Conservation (phyloP, 2,329 filamentous ascomycete genomes). For the Trichoderma brevicompactum region DNA sequence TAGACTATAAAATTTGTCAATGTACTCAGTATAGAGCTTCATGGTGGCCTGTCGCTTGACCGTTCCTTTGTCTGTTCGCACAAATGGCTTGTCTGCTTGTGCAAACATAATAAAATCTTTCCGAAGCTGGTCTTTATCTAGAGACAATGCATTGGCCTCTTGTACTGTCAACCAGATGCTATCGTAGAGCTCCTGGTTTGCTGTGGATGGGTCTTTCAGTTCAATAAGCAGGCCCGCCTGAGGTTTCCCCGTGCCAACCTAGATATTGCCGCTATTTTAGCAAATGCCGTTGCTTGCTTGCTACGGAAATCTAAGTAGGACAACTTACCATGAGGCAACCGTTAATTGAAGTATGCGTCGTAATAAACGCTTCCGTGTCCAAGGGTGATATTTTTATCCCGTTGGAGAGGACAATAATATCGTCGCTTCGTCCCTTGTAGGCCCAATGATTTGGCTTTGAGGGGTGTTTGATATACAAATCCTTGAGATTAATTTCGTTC, state of each 20-base stretch:
- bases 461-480: neutral
- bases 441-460: neutral
- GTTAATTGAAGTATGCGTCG: neutral
- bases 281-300: too few relatives aligned
- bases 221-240: neutral
- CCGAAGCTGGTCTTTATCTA: neutral
- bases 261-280: neutral
- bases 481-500: neutral
- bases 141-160: neutral
- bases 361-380: too few relatives aligned
- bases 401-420: neutral
- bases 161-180: neutral
- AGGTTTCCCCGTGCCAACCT: neutral
- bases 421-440: neutral
- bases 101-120: neutral
- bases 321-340: neutral
- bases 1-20: too few relatives aligned
- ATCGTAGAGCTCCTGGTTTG: neutral
- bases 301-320: too few relatives aligned
- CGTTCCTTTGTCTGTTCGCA: neutral
- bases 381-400: neutral
- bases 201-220: neutral
- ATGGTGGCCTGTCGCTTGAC: neutral
- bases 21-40: too few relatives aligned
- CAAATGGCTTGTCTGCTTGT: neutral